phyloP scores from a whole-genome alignment of 73 alveolate species.

The Paramecium tetraurelia region DNA sequence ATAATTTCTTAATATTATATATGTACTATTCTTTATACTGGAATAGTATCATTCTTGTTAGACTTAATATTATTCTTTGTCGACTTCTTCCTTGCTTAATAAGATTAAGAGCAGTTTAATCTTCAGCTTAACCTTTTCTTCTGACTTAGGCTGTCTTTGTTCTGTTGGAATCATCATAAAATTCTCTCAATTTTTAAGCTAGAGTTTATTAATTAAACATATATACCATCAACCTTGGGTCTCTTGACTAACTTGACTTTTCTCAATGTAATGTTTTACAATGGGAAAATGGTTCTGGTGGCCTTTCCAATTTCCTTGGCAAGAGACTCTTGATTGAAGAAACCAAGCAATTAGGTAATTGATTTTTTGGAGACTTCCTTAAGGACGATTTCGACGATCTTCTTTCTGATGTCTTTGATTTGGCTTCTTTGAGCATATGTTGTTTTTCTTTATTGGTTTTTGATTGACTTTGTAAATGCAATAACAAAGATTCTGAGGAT shows the following conservation, averaged over 20 bases:
- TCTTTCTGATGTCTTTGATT: conserved; percentile 89
- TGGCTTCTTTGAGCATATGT: conserved; percentile 89
- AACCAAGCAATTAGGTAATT: conserved; percentile 80
- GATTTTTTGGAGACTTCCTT: conserved; percentile 80
- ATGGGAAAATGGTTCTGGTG: conserved; percentile 89
- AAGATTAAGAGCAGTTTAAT: background rate
- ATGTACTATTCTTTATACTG: conserved; percentile 11
- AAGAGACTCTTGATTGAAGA: conserved; percentile 72
- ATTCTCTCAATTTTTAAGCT: conserved; percentile 13
- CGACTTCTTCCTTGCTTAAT: background rate
- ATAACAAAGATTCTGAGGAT: conserved; percentile 88
- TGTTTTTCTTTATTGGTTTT: conserved; percentile 84
- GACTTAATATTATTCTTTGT: background rate
- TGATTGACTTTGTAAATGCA: conserved; percentile 88
- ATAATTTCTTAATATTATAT: background rate
- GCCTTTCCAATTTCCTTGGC: conserved; percentile 83
- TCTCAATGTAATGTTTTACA: conserved; percentile 86
- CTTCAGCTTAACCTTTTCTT: conserved; percentile 22
- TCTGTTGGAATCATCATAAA: conserved; percentile 18
- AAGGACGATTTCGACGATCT: conserved; percentile 82
- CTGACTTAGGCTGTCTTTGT: background rate
- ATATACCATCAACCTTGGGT: conserved; percentile 85
- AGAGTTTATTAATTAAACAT: background rate
- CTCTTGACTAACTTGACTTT: conserved; percentile 94
- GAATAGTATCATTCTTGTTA: background rate